phyloP scores from a whole-genome alignment of 2,329 filamentous ascomycete genomes.

The Fusarium nurragi region DNA sequence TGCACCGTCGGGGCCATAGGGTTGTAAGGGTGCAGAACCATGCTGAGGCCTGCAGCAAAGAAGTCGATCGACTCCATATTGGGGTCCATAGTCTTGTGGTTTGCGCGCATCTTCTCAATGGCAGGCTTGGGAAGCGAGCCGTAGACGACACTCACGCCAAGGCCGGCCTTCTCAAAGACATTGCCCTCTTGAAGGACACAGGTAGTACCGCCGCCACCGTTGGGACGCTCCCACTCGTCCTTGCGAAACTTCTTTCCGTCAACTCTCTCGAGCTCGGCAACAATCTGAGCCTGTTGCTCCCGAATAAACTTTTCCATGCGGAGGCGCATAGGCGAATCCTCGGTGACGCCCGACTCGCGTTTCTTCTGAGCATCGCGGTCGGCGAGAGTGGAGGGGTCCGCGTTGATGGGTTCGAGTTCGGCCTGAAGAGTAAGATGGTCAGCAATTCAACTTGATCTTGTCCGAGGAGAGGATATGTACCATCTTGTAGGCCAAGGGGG shows the following conservation, averaged over 20 bases:
- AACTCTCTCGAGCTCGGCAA: conserved; percentile 81
- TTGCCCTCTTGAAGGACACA: conserved; percentile 96
- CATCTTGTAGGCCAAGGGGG: conserved; percentile 67
- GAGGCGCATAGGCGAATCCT: conserved; percentile 91
- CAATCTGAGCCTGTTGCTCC: conserved; percentile 88
- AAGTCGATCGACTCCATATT: conserved; percentile 87
- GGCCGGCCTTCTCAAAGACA: conserved; percentile 96
- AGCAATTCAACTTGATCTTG: conserved; percentile 21
- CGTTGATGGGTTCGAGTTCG: conserved; percentile 53
- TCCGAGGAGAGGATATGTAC: conserved; percentile 50
- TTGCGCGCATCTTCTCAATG: conserved; percentile 91
- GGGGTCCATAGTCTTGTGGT: conserved; percentile 88
- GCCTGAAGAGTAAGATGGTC: conserved; percentile 49
- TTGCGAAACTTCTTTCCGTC: conserved; percentile 84
- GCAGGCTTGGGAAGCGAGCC: conserved; percentile 86
- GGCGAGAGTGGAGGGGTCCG: conserved; percentile 77
- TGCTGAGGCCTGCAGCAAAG: conserved; percentile 91
- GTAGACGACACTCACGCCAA: conserved; percentile 95
- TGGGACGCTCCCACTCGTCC: conserved; percentile 87
- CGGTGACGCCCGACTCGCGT: conserved; percentile 72
- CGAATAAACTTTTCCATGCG: conserved; percentile 98
- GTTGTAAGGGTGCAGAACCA: conserved; percentile 93
- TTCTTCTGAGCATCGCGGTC: conserved; percentile 86
- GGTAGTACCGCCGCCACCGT: conserved; percentile 92
- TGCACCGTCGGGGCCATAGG: conserved; percentile 98